Conservation (phyloP, 1,139 yeast genomes). For the Diutina catenulata region DNA sequence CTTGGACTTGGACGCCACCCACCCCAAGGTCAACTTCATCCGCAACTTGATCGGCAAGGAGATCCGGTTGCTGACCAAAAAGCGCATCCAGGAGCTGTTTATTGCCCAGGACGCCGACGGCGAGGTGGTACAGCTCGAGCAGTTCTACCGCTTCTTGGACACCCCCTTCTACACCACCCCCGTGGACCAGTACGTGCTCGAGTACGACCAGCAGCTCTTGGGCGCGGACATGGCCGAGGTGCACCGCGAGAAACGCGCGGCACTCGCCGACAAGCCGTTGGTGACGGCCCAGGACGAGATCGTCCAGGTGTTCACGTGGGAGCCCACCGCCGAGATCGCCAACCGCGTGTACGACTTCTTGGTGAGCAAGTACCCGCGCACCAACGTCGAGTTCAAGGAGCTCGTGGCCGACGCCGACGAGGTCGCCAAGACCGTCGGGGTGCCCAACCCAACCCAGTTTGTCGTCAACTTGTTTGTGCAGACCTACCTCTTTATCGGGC, state of each 20-base stretch:
- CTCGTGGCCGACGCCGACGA: conserved; percentile 20
- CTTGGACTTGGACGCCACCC: conserved; percentile 29
- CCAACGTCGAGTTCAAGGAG: conserved; percentile 27
- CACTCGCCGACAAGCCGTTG: conserved; percentile 15
- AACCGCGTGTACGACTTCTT: conserved; percentile 31
- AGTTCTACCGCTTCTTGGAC: conserved; percentile 55
- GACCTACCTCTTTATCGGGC: conserved; percentile 71
- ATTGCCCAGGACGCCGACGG: conserved; percentile 33
- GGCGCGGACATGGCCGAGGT: conserved; percentile 22
- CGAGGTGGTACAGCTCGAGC: conserved; percentile 25
- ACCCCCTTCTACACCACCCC: conserved; percentile 19
- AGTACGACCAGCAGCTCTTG: conserved; percentile 27
- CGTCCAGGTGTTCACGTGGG: conserved; percentile 24
- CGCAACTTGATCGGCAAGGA: conserved; percentile 76
- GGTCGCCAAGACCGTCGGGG: conserved; percentile 13
- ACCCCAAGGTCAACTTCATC: conserved; percentile 68
- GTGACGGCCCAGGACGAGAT: conserved; percentile 32
- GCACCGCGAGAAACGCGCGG: conserved; percentile 20
- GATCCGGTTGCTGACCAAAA: conserved; percentile 59
- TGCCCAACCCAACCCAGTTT: conserved; percentile 32
- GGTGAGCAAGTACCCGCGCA: conserved; percentile 26
- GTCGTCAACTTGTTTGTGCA: conserved; percentile 55
- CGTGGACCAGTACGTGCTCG: conserved; percentile 14
- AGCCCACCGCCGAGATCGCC: conserved; percentile 27
- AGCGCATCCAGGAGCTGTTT: conserved; percentile 62